Conservation (phyloP, 306 rosid species). For the Malus orientalis region DNA sequence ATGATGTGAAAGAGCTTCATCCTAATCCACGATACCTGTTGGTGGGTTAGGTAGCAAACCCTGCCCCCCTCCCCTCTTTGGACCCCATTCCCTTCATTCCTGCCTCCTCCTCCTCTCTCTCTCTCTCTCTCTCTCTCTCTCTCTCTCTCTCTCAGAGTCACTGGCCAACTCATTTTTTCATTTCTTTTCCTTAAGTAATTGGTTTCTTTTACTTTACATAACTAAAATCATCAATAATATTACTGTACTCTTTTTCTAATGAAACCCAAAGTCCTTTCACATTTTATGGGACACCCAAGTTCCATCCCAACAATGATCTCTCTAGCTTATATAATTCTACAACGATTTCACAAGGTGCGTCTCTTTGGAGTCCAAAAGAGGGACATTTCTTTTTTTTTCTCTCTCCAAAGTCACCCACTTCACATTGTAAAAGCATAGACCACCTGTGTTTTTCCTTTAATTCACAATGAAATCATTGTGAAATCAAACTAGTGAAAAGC, state of each 20-base stretch:
- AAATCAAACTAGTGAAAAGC: slow-evolving; percentile 21
- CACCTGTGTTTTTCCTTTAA: slow-evolving; percentile 16
- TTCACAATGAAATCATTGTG: slow-evolving; percentile 18
- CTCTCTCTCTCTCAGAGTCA: neutral
- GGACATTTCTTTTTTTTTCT: neutral
- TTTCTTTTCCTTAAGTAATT: slow-evolving; percentile 41
- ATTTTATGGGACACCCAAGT: neutral
- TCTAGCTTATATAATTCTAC: neutral
- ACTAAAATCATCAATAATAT: neutral
- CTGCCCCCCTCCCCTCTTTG: slow-evolving; percentile 84
- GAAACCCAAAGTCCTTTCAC: neutral
- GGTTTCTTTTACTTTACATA: neutral
- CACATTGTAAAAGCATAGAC: slow-evolving; percentile 20
- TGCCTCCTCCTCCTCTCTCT: slow-evolving; percentile 3
- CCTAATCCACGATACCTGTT: slow-evolving; percentile 88
- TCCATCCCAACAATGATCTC: neutral
- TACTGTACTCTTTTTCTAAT: neutral
- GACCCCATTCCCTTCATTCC: slow-evolving; percentile 94
- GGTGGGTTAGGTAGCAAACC: slow-evolving; percentile 98
- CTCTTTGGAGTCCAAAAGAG: neutral
- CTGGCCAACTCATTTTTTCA: slow-evolving; percentile 53
- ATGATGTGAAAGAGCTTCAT: slow-evolving; percentile 67
- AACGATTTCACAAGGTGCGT: neutral
- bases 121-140: neutral
- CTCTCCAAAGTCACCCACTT: slow-evolving; percentile 24